Evolutionary conservation across 2,329 filamentous ascomycete species (phyloP), one percentile per base, ranked within the genome.

Genomic region (Aspergillus sp.): DNA sequence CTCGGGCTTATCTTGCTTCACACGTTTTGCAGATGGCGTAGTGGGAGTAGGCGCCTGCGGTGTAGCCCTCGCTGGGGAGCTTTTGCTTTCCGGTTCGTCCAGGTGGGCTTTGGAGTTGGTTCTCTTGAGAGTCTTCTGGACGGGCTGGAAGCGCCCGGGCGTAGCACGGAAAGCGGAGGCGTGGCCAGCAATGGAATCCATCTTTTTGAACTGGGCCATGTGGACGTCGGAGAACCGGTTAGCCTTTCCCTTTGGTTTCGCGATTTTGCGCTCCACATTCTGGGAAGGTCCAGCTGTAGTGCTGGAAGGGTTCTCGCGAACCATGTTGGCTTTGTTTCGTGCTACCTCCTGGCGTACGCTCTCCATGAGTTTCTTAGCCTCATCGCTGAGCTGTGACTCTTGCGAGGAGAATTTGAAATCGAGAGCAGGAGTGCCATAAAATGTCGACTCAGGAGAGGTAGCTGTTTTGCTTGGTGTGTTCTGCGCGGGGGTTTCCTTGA

Each of bases 121-220:
- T 39, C 82, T 76, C 70, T 84, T 83, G 48, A 84, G 71, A 11
- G 74, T 72, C 58, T 77, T 77, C 19, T 63, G 67, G 15, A 73
- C 73, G 19, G 73, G 69, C 59, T 75, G 71, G 61, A 75, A 73
- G 51, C 73, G 75, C 53, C 80, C 68, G 69, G 79, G 65, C 70
- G 77, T 51, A 74, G 75, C 70, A 79, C 85, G 65, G 77, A 82
- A 95, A 15, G 88, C 85, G 11, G 93, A 96, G 8, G 91, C 82
- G 71, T 97, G 93, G 61, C 88, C 88, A 44, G 86, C 90, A 69
- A 98, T 97, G 2, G 93, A 97, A 72, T 96, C 92, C 93, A 98
- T 97, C 80, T 96, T 98, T 77, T 91, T 91, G 78, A 98, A 97
- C 69, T 93, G 85, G 50, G 88, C 86, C 84, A 90, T 89, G 72